These are phyloP conservation scores for Clonostachys chloroleuca DNA, from an alignment of 2,329 filamentous ascomycete genomes.

Conservation along the genomic window DNA sequence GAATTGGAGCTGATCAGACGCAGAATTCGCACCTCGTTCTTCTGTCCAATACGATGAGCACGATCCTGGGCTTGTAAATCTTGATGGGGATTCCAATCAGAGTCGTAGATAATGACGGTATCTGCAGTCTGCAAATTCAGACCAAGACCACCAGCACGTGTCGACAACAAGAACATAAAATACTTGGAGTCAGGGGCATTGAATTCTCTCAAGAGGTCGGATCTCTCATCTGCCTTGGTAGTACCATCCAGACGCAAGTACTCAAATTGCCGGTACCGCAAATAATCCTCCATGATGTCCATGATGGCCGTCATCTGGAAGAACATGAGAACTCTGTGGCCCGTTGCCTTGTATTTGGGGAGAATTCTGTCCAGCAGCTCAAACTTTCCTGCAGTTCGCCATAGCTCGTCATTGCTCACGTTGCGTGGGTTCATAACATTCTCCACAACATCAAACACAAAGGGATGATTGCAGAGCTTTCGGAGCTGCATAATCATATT, in stretches of 20 bases:
- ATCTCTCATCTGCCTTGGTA: conserved; percentile 96
- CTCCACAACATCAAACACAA: conserved; percentile 96
- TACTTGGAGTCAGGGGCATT: conserved; percentile 88
- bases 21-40: conserved; percentile 97
- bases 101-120: conserved; percentile 99
- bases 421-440: conserved; percentile 93
- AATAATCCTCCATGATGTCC: conserved; percentile 99
- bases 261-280: conserved; percentile 76
- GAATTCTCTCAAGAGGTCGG: conserved; percentile 82
- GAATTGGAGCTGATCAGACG: conserved; percentile 95
- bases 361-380: conserved; percentile 88
- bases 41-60: conserved; percentile 99
- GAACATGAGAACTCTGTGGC: conserved; percentile 98
- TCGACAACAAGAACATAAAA: conserved; percentile 98
- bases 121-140: conserved; percentile 96
- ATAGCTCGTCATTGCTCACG: conserved; percentile 86
- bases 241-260: conserved; percentile 94
- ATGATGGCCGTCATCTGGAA: conserved; percentile 99
- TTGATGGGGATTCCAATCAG: conserved; percentile 99
- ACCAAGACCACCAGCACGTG: conserved; percentile 94
- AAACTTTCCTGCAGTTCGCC: conserved; percentile 96
- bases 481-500: conserved; percentile 99
- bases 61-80: conserved; percentile 99
- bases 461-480: conserved; percentile 98
- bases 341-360: conserved; percentile 87